These are phyloP conservation scores for Sphagnum contortum DNA, from an alignment of 225 moss, liverwort and hornwort species.

Conservation along the genomic window DNA sequence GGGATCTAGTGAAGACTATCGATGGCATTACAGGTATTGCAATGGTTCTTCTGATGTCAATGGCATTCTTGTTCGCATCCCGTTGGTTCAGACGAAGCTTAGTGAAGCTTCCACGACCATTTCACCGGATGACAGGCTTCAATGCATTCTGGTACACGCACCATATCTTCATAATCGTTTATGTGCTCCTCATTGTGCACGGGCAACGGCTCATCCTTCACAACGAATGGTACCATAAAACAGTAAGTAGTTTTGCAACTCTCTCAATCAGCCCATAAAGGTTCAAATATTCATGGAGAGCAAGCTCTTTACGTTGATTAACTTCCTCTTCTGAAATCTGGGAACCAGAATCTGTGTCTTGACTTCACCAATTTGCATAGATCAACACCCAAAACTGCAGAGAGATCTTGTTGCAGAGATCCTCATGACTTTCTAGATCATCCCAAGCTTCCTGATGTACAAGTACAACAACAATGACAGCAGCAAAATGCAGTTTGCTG, in stretches of 20 bases:
- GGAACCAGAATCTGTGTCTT: too few relatives aligned
- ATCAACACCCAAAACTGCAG: too few relatives aligned
- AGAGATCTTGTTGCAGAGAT: too few relatives aligned
- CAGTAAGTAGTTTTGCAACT: slow-evolving; percentile 28
- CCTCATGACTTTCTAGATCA: too few relatives aligned
- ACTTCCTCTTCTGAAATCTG: too few relatives aligned
- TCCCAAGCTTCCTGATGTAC: too few relatives aligned
- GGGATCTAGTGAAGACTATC: slow-evolving; percentile 40
- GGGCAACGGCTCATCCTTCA: slow-evolving; percentile 53
- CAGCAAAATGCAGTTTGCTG: too few relatives aligned
- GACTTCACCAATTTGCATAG: too few relatives aligned
- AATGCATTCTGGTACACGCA: slow-evolving; percentile 99
- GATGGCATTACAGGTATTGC: slow-evolving; percentile 60
- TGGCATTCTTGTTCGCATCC: slow-evolving; percentile 68
- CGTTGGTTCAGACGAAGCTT: slow-evolving; percentile 82
- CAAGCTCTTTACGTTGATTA: too few relatives aligned
- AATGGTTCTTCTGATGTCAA: slow-evolving; percentile 70
- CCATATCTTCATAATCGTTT: slow-evolving; percentile 83
- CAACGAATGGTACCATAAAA: slow-evolving; percentile 52
- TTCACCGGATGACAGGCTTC: slow-evolving; percentile 85
- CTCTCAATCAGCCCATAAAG: too few relatives aligned
- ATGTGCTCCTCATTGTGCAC: slow-evolving; percentile 71
- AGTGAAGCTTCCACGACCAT: slow-evolving; percentile 83
- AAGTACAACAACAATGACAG: too few relatives aligned
- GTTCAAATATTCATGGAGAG: too few relatives aligned